Percentiles rank a stretch among this genome's conserved stretches.
Evolutionary conservation across 164 flowering plant species (phyloP).

Genomic region (Sextonia rubra): DNA sequence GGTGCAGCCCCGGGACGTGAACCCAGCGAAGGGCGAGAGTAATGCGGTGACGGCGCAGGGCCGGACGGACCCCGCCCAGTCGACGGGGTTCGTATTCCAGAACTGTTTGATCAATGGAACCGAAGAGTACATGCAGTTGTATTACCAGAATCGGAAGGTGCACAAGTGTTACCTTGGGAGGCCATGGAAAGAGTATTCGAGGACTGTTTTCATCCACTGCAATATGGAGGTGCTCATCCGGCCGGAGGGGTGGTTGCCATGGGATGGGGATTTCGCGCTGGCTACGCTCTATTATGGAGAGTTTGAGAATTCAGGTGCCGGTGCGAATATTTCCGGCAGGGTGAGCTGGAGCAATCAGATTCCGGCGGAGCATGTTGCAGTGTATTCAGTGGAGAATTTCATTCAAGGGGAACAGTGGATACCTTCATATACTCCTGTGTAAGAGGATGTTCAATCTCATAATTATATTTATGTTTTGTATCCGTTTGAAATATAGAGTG

Average conservation of each 20-base stretch:
- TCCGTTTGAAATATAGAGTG: too few relatives aligned
- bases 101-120: slow-evolving; percentile 71
- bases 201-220: slow-evolving; percentile 64
- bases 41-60: slow-evolving; percentile 31
- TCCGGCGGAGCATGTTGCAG: slow-evolving; percentile 44
- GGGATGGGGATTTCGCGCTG: slow-evolving; percentile 64
- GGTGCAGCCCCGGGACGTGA: slow-evolving; percentile 11
- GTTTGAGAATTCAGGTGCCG: slow-evolving; percentile 53
- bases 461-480: too few relatives aligned
- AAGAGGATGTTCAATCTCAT: not conserved
- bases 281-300: slow-evolving; percentile 78
- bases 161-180: slow-evolving; percentile 75
- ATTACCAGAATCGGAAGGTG: slow-evolving; percentile 38
- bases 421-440: not conserved
- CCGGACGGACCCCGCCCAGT: slow-evolving; percentile 69
- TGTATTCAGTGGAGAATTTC: slow-evolving; percentile 65
- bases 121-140: slow-evolving; percentile 55
- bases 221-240: slow-evolving; percentile 38
- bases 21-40: slow-evolving; percentile 15
- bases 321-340: slow-evolving; percentile 38
- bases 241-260: slow-evolving; percentile 77
- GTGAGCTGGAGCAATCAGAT: slow-evolving; percentile 81
- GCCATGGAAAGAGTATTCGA: slow-evolving; percentile 89
- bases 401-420: slow-evolving; percentile 81
- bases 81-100: slow-evolving; percentile 75